Base-by-base conservation (phyloP, 352 stramenopile genomes). In the Thalassiosira delicatula region DNA sequence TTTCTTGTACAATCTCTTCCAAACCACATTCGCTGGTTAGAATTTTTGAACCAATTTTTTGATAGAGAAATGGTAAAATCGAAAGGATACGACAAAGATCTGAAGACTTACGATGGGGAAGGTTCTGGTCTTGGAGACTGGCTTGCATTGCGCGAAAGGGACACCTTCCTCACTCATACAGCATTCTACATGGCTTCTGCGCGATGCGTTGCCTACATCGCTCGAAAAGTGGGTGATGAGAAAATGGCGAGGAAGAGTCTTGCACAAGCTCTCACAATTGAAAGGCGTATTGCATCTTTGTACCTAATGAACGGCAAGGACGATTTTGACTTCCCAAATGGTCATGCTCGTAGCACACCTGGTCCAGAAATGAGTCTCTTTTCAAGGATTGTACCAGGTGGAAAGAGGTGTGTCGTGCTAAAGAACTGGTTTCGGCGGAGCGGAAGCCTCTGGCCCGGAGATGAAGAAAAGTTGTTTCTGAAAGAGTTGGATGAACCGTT, bases 361-460 rank as follows among this genome's bases (percentile, higher is more conserved):
- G 77, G 77, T n/a, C 77, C 77, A 56, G 77, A 84, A 42, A 84
- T 84, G 77, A 74, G 66, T 54, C 54, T 84, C 1, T 84, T 76
- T 37, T 62, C 69, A 23, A 49, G 53, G 37, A 84, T 84, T 27
- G 77, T 84, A n/a, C 77, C 77, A 23, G 77, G 77, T 14, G 61
- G 70, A 65, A 84, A 84, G 62, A 51, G 77, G 67, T 84, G 76
- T 25, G 44, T 63, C 49, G 77, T 84, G 3, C 54, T 84, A 17
- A 84, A 84, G 30, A 84, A 84, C 44, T 84, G 77, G 77, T 84
- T 84, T 32, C 40, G 67, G 25, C 54, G 76, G 17, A 67, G 25
- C 19, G 76, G 76, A 33, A 23, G 74, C 17, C 62, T 53, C 12
- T 84, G 77, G 77, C 32, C 37, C 4, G 77, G 77, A n/a, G 46